These are phyloP conservation scores for Irpex lacteus DNA, from an alignment of 1,284 basidiomycete genomes.

Conservation along the genomic window DNA sequence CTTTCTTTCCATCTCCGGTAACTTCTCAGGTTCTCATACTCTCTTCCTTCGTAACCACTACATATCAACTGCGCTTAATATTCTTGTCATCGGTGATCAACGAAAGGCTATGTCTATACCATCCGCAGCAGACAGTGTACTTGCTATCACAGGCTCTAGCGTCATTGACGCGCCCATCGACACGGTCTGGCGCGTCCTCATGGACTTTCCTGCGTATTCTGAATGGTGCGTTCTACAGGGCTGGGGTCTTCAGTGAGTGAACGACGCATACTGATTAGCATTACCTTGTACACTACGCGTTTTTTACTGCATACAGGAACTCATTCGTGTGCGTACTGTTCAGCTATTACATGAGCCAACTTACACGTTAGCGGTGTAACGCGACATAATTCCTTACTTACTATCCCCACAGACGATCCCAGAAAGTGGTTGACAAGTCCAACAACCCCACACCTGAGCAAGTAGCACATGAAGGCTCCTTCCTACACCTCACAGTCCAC, in stretches of 20 bases:
- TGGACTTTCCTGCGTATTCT: constrained; percentile 47
- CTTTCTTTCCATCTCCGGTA: not conserved
- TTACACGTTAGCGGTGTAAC: not conserved
- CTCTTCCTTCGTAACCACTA: not conserved
- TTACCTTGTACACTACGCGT: not conserved
- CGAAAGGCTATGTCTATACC: constrained; percentile 5
- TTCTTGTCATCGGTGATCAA: not conserved
- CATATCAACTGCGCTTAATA: not conserved
- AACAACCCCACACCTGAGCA: constrained; percentile 44
- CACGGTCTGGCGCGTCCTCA: constrained; percentile 45
- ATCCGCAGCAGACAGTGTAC: constrained; percentile 26
- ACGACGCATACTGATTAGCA: not conserved
- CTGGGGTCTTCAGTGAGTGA: not conserved
- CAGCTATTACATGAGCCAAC: not conserved
- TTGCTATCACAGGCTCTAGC: constrained; percentile 35
- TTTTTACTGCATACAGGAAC: constrained; percentile 46
- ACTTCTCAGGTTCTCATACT: not conserved
- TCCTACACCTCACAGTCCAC: constrained; percentile 50
- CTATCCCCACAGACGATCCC: constrained; percentile 43
- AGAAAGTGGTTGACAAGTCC: constrained; percentile 45
- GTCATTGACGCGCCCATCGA: constrained; percentile 46
- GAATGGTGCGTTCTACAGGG: constrained; percentile 40
- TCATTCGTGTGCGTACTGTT: constrained; percentile 53
- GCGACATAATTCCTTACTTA: too few relatives aligned
- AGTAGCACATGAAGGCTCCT: constrained; percentile 43